Conservation (phyloP, 2,329 filamentous ascomycete genomes). For the Sarocladium oryzae region DNA sequence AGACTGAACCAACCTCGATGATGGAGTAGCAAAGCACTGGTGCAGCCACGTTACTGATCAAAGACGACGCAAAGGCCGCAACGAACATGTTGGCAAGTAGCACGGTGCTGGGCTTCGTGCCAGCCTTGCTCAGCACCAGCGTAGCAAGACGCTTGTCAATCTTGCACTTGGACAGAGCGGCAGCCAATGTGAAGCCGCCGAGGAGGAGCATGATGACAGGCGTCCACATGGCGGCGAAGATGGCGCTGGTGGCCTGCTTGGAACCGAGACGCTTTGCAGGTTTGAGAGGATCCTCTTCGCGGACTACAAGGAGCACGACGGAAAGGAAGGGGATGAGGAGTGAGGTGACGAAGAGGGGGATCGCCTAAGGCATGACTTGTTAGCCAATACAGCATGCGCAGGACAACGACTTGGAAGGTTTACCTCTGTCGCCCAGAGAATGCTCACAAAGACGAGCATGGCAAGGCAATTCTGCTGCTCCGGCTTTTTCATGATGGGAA, state of each 20-base stretch:
- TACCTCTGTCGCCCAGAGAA: constrained; percentile 95
- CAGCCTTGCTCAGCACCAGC: constrained; percentile 91
- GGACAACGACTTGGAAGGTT: constrained; percentile 22
- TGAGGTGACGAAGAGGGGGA: constrained; percentile 94
- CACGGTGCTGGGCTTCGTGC: constrained; percentile 81
- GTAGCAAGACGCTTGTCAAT: constrained; percentile 97
- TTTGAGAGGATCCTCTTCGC: constrained; percentile 53
- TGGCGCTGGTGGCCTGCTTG: constrained; percentile 72
- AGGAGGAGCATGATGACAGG: constrained; percentile 97
- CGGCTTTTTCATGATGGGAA: constrained; percentile 76
- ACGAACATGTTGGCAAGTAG: constrained; percentile 98
- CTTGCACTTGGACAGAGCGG: constrained; percentile 91
- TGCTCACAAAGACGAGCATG: constrained; percentile 85
- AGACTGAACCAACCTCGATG: too few relatives aligned
- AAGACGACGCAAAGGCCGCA: constrained; percentile 95
- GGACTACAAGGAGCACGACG: constrained; percentile 78
- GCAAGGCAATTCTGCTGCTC: constrained; percentile 97
- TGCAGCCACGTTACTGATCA: constrained; percentile 96
- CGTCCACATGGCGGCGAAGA: constrained; percentile 97
- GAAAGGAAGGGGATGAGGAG: constrained; percentile 89
- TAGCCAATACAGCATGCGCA: too few relatives aligned
- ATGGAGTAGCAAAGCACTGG: constrained; percentile 97
- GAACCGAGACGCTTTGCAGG: constrained; percentile 67
- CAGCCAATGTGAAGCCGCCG: constrained; percentile 92
- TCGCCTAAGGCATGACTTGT: too few relatives aligned